Percentiles rank a stretch among this genome's conserved stretches.
Evolutionary conservation across 2,329 filamentous ascomycete genomes (phyloP).

Genomic region (Pseudopithomyces maydicus): DNA sequence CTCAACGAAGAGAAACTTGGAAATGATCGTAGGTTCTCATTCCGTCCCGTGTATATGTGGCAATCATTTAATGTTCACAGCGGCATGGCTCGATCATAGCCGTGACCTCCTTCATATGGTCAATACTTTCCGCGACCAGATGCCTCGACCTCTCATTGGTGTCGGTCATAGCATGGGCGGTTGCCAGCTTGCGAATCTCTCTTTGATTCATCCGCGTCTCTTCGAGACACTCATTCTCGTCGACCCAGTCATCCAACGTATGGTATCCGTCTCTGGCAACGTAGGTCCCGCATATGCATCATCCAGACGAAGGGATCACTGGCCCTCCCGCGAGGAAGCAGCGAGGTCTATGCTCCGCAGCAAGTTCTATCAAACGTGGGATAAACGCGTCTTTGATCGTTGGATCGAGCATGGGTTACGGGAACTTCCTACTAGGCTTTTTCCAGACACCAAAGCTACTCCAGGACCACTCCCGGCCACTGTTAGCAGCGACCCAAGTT

Average conservation of each 20-base stretch:
- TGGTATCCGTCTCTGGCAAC: constrained; percentile 50
- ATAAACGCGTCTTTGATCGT: constrained; percentile 74
- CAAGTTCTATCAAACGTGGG: constrained; percentile 83
- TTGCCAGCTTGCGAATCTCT: constrained; percentile 71
- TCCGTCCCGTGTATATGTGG: not conserved
- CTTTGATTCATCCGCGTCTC: constrained; percentile 80
- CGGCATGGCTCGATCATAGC: constrained; percentile 83
- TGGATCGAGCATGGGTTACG: constrained; percentile 78
- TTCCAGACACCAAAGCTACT: constrained; percentile 48
- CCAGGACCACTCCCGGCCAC: constrained; percentile 20
- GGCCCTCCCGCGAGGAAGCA: constrained; percentile 77
- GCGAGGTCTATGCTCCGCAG: constrained; percentile 68
- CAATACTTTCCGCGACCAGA: constrained; percentile 78
- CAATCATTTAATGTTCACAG: constrained; percentile 48
- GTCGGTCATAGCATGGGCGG: constrained; percentile 91
- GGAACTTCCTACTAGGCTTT: constrained; percentile 68
- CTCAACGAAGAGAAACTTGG: constrained; percentile 78
- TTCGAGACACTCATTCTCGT: constrained; percentile 76
- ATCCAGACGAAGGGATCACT: constrained; percentile 74
- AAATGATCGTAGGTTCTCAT: constrained; percentile 72
- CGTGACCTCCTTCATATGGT: constrained; percentile 84
- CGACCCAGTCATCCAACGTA: constrained; percentile 76
- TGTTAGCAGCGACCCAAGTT: constrained; percentile 26
- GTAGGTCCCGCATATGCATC: constrained; percentile 64
- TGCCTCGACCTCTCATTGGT: constrained; percentile 82